Conservation (phyloP, 2,329 filamentous ascomycete genomes). For the Aspergillus vadensis region DNA sequence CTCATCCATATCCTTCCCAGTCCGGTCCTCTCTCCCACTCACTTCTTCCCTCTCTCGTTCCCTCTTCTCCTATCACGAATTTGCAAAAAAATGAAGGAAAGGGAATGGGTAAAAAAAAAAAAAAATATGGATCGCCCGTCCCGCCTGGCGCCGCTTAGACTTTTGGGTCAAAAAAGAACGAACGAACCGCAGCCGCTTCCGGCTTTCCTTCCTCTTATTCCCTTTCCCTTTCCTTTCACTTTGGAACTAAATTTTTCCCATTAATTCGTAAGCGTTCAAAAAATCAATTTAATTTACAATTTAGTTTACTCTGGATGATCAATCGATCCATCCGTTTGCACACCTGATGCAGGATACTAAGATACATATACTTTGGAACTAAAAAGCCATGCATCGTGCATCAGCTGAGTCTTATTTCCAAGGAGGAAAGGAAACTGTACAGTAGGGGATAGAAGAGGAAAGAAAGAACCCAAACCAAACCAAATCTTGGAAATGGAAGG, state of each 20-base stretch:
- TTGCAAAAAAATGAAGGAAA: neutral
- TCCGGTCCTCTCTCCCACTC: neutral
- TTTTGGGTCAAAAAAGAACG: slow-evolving; percentile 1
- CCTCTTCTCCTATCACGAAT: neutral
- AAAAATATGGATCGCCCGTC: slow-evolving; percentile 22
- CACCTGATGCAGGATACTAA: neutral
- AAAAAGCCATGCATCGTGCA: no score
- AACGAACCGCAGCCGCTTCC: slow-evolving; percentile 1
- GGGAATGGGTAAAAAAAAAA: neutral
- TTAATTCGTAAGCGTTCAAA: neutral
- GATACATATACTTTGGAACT: no score
- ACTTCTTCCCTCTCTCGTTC: neutral
- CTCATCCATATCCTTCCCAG: neutral
- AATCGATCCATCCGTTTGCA: neutral
- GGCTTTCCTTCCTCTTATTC: neutral
- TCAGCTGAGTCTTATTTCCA: no score
- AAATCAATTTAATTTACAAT: neutral
- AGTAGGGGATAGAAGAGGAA: no score
- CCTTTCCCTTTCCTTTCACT: neutral
- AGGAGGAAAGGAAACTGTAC: no score
- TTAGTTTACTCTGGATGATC: neutral
- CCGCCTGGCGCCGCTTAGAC: slow-evolving; percentile 17
- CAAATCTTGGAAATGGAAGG: no score
- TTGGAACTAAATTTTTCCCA: no score
- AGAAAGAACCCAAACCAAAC: no score